phyloP scores from a whole-genome alignment of 1,139 yeast species.

The Geotrichum macrosporum region DNA sequence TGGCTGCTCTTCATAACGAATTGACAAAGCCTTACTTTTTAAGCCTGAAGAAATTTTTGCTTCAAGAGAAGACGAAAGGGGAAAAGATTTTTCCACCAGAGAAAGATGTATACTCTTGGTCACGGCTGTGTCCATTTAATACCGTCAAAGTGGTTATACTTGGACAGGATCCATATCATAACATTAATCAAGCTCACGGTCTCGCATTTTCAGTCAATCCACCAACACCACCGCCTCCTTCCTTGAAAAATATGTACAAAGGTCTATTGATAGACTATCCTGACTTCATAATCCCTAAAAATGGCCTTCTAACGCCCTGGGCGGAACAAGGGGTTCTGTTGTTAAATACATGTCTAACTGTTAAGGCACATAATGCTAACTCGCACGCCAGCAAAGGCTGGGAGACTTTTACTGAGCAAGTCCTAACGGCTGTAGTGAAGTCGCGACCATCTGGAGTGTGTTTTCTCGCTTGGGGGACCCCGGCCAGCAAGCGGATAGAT shows the following conservation, averaged over 20 bases:
- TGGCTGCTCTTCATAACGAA: conserved; percentile 61
- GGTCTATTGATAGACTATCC: conserved; percentile 70
- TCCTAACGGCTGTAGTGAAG: conserved; percentile 50
- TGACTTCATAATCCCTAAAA: conserved; percentile 55
- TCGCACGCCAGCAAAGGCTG: conserved; percentile 91
- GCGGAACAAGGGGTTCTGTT: conserved; percentile 82
- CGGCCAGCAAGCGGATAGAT: conserved; percentile 73
- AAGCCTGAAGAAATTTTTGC: conserved; percentile 60
- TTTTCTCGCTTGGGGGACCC: conserved; percentile 90
- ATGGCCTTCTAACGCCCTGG: conserved; percentile 79
- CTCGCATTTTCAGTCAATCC: conserved; percentile 86
- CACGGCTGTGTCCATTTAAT: conserved; percentile 74
- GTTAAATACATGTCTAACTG: conserved; percentile 86
- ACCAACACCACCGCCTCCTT: conserved; percentile 86
- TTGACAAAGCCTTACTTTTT: conserved; percentile 82
- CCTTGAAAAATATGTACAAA: conserved; percentile 81
- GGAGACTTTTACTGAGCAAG: conserved; percentile 82
- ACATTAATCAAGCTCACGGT: conserved; percentile 91
- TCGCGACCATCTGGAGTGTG: conserved; percentile 52
- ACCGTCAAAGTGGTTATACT: conserved; percentile 71
- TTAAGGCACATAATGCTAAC: conserved; percentile 88
- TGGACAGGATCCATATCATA: conserved; percentile 98
- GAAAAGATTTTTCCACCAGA: conserved; percentile 72
- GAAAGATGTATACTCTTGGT: conserved; percentile 86
- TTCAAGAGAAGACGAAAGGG: conserved; percentile 33